phyloP scores from a whole-genome alignment of 164 flowering plant genomes.

The Liriodendron chinense region DNA sequence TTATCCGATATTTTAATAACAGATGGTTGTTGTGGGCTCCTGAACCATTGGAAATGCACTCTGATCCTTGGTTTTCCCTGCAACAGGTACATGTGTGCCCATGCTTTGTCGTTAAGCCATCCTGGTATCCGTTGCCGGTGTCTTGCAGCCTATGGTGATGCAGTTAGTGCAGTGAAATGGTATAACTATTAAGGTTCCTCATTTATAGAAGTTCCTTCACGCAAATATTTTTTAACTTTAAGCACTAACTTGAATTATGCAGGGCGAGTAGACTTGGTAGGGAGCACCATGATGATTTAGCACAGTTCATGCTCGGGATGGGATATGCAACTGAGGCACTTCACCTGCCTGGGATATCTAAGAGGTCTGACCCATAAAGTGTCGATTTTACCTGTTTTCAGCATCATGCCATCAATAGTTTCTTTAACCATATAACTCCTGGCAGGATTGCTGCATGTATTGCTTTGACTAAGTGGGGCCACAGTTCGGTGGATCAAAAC shows the following conservation, averaged over 20 bases:
- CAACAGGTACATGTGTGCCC: constrained; percentile 92
- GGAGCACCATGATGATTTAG: constrained; percentile 98
- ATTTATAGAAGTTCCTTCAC: not conserved
- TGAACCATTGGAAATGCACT: not conserved
- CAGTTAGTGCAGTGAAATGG: constrained; percentile 99
- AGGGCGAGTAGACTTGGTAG: constrained; percentile 99
- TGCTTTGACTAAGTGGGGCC: not conserved
- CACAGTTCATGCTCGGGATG: constrained; percentile 98
- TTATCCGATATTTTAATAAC: too few species aligned
- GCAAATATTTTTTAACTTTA: not conserved
- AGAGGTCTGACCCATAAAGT: constrained; percentile 49
- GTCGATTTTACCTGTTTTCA: not conserved
- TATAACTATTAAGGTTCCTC: constrained; percentile 9
- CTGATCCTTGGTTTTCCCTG: not conserved
- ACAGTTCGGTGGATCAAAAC: not conserved
- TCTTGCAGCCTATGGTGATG: constrained; percentile 99
- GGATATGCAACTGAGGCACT: constrained; percentile 99
- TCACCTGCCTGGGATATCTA: constrained; percentile 98
- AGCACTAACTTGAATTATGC: constrained; percentile 17
- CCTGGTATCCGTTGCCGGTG: constrained; percentile 99
- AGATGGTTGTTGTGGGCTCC: not conserved
- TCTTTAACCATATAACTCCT: not conserved
- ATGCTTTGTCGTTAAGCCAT: constrained; percentile 91
- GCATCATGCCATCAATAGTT: not conserved
- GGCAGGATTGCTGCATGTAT: not conserved